These are phyloP conservation scores for Coniophora puteana DNA, from an alignment of 1,284 basidiomycete genomes.

Conservation along the genomic window DNA sequence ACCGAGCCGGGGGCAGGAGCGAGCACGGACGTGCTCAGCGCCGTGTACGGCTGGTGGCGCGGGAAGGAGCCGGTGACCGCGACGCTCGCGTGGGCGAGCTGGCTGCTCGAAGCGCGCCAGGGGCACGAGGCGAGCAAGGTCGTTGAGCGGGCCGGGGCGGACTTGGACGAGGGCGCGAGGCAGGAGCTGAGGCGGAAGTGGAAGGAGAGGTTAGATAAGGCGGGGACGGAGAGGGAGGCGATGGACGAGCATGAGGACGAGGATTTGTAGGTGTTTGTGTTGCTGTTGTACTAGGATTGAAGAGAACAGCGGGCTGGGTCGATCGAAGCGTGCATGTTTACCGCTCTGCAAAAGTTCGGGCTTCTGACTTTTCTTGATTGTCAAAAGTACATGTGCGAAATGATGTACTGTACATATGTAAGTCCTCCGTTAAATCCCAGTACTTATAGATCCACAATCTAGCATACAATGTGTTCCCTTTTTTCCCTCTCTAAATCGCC, in stretches of 20 bases:
- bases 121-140: conserved; percentile 33
- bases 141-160: conserved; percentile 27
- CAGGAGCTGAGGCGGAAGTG: conserved; percentile 25
- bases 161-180: conserved; percentile 18
- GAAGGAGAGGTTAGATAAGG: conserved; percentile 18
- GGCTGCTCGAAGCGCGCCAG: conserved; percentile 37
- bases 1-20: too few species aligned
- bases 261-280: conserved; percentile 13
- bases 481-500: too few species aligned
- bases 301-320: too few species aligned
- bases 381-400: too few species aligned
- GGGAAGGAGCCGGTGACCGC: conserved; percentile 34
- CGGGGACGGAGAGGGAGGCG: conserved; percentile 20
- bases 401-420: too few species aligned
- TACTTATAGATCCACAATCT: too few species aligned
- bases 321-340: too few species aligned
- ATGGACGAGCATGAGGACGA: conserved; percentile 20
- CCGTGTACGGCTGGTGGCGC: conserved; percentile 42
- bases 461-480: too few species aligned
- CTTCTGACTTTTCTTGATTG: too few species aligned
- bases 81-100: conserved; percentile 41
- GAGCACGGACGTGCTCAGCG: conserved; percentile 29
- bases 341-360: too few species aligned
- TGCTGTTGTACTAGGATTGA: too few species aligned
- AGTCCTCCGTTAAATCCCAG: too few species aligned